A percentile compares a stretch with the other conserved stretches of the same genome.
phyloP scores from a whole-genome alignment of 1,284 basidiomycete species.

The Malassezia dermatis region DNA sequence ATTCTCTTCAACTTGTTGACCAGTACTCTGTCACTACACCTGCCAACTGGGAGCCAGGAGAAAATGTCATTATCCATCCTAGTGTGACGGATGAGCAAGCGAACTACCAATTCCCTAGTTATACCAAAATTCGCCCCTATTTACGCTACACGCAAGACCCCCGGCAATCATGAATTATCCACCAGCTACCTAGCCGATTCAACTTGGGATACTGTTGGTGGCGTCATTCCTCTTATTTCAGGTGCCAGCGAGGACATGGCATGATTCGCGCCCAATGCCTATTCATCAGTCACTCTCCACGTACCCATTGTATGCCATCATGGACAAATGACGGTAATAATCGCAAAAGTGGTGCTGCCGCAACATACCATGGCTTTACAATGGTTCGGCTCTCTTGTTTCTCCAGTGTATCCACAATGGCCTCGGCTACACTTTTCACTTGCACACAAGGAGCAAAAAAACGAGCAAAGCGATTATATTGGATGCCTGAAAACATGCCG shows the following conservation, averaged over 20 bases:
- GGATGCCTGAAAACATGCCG: slow-evolving; percentile 27
- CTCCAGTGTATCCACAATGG: slow-evolving; percentile 24
- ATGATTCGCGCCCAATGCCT: slow-evolving; percentile 12
- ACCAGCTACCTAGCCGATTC: not conserved
- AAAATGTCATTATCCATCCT: slow-evolving; percentile 92
- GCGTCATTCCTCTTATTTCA: not conserved
- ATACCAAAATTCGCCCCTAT: slow-evolving; percentile 53
- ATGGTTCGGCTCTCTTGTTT: slow-evolving; percentile 24
- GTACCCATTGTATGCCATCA: slow-evolving; percentile 5
- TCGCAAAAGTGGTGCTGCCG: slow-evolving; percentile 25
- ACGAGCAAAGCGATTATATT: slow-evolving; percentile 18
- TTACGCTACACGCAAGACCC: slow-evolving; percentile 51
- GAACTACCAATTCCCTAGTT: slow-evolving; percentile 67
- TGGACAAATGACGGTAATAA: slow-evolving; percentile 24
- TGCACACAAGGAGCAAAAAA: slow-evolving; percentile 31
- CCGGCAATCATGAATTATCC: not conserved
- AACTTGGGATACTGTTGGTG: not conserved
- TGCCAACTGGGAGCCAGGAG: slow-evolving; percentile 90
- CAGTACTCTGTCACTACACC: slow-evolving; percentile 53
- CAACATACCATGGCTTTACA: slow-evolving; percentile 31
- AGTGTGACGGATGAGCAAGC: slow-evolving; percentile 75
- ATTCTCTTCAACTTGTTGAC: slow-evolving; percentile 85
- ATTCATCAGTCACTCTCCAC: not conserved
- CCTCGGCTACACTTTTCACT: slow-evolving; percentile 21
- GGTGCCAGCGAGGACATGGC: slow-evolving; percentile 2